Base-by-base conservation (phyloP, 2,329 filamentous ascomycete genomes). In the Aplosporella prunicola region DNA sequence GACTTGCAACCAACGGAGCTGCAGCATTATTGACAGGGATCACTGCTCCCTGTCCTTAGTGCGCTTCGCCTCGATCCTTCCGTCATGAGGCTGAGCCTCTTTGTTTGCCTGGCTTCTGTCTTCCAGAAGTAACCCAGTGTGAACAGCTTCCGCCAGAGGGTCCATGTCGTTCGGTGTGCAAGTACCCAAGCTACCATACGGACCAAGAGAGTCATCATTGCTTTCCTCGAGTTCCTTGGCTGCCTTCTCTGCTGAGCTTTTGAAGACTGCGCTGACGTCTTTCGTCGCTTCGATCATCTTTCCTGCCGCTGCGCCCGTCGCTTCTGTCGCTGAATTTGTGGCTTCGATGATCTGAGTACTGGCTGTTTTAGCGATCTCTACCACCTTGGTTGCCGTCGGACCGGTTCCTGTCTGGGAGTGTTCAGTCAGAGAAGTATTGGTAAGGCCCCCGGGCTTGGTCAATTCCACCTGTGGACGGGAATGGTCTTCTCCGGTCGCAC, bases 91-190 rank as follows among this genome's bases (percentile, higher is more conserved):
- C n/a, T n/a, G n/a, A n/a, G n/a, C 31, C 25, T 34, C 30, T 26
- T 34, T 17, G 18, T 20, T 13, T 6, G 20, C 29, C 13, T 15
- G 18, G 14, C 23, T 5, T 18, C 18, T 14, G 34, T 29, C 25
- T 15, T 35, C 17, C 13, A 39, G 23, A 17, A 31, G 20, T 4
- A 40, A 17, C 13, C 39, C 39, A 8, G 53, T 47, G 14, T 56
- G 32, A 9, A 56, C 47, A 8, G 52, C 53, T 13, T 40, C 50
- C 1, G 51, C 54, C 30, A 60, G 56, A 0, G 44, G 43, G 45
- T 59, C 57, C 9, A 60, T 42, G 33, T 60, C 55, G 6, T 51
- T 55, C 11, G 51, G 50, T 10, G 47, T 47, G 38, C 56, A 57
- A 10, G 51, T 58, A 9, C 48, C 51, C 4, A 48, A 51, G 15